Evolutionary conservation across 768 basidiomycete genomes (phyloP), one percentile per base, ranked within the genome.

Genomic region (Lactarius psammicola): DNA sequence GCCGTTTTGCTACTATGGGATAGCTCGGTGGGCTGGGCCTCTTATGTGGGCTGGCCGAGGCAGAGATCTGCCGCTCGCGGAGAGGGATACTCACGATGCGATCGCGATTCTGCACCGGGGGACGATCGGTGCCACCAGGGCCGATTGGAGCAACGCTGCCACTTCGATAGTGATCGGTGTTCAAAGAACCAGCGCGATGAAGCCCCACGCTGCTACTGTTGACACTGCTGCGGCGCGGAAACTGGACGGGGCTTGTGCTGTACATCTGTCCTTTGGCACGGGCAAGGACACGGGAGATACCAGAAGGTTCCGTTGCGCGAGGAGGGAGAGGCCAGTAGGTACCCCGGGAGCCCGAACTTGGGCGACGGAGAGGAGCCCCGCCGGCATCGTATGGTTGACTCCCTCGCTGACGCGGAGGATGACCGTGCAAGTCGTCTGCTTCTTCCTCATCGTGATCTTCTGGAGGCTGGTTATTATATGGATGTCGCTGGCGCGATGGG

Each of bases 201-300:
- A 81, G 64, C 23, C 67, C 67, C 38, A 44, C 55, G 44, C 63
- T 53, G 11, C 63, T 68, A 18, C 63, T 65, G 44, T 68, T 68
- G 42, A 68, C 55, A 31, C 67, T 68, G 2, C 67, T 46, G n/a
- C 44, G 78, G 77, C 1, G 80, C 78, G 66, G 73, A 72, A 26
- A 67, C 77, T 84, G 54, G 56, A 87, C 13, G 63, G 73, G 46
- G 76, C 28, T 30, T n/a, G 51, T 15, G 51, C 8, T 53, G 78
- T 4, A 74, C 76, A 18, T 81, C 85, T 69, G 72, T 70, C 26
- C 71, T 76, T 30, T 85, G 44, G 67, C 67, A 30, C 60, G 59
- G 36, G 63, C 54, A 2, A 68, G 33, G 42, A 64, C 60, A 51
- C 67, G 67, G 30, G 67, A 68, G 23, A 68, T 49, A 38, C 67